phyloP scores from a whole-genome alignment of 2,329 filamentous ascomycete genomes.

The Biscogniauxia sp. region DNA sequence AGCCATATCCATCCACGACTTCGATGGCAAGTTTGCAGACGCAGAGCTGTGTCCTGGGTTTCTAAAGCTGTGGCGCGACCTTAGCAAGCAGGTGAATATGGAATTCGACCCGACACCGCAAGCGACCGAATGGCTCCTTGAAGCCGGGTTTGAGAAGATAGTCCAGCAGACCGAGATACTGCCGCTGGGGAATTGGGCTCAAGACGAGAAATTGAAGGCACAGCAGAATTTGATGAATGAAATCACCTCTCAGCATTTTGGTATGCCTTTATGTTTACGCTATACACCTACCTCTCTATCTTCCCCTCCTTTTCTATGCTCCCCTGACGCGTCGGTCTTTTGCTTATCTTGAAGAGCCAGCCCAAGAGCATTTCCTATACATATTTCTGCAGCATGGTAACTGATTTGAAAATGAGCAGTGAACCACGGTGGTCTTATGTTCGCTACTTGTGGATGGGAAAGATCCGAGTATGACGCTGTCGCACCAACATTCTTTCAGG shows the following conservation, averaged over 20 bases:
- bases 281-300: not conserved
- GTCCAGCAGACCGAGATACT: conserved; percentile 41
- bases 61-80: conserved; percentile 30
- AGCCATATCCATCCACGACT: conserved; percentile 39
- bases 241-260: conserved; percentile 34
- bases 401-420: conserved; percentile 12
- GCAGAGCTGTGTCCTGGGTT: conserved; percentile 35
- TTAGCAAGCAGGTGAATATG: conserved; percentile 31
- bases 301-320: not conserved
- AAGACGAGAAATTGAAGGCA: conserved; percentile 37
- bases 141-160: conserved; percentile 40
- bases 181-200: conserved; percentile 39
- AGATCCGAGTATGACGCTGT: conserved; percentile 23
- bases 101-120: conserved; percentile 41
- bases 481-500: conserved; percentile 23
- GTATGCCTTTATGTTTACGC: conserved; percentile 25
- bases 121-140: conserved; percentile 34
- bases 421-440: conserved; percentile 26
- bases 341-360: not conserved
- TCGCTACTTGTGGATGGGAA: conserved; percentile 27
- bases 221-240: conserved; percentile 37
- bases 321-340: not conserved
- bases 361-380: not conserved
- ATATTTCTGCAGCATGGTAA: not conserved
- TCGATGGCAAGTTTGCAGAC: conserved; percentile 34